Percentiles rank a stretch among this genome's conserved stretches.
Evolutionary conservation across 148 eudicot species (phyloP).

Genomic region (Selenicereus undatus): DNA sequence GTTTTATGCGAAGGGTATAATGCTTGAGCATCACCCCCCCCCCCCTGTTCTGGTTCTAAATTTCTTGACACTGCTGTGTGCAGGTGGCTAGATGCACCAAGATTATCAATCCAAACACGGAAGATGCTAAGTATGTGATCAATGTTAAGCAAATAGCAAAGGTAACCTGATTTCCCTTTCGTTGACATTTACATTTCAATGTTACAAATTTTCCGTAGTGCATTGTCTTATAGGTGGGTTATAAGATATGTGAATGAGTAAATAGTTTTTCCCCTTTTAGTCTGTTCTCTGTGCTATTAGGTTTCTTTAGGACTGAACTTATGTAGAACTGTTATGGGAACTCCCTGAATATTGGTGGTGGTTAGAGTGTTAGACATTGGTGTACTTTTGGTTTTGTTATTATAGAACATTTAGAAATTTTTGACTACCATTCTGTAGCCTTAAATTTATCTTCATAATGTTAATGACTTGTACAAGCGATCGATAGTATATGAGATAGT

Average conservation of each 20-base stretch:
- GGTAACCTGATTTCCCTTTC: slow-evolving; percentile 32
- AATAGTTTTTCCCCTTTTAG: background rate
- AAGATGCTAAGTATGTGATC: slow-evolving; percentile 92
- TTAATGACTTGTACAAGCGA: too few relatives aligned
- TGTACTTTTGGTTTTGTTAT: background rate
- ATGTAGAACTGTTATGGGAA: background rate
- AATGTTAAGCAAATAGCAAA: slow-evolving; percentile 95
- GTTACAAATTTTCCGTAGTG: background rate
- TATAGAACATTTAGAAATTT: background rate
- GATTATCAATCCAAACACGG: slow-evolving; percentile 94
- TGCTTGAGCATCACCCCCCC: background rate
- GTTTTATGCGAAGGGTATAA: slow-evolving; percentile 6
- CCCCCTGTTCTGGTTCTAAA: background rate
- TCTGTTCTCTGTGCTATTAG: background rate
- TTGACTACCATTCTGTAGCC: background rate
- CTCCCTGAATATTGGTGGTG: background rate
- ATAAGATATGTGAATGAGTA: background rate
- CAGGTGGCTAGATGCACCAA: slow-evolving; percentile 99
- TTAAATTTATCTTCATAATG: too few relatives aligned
- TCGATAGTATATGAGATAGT: background rate
- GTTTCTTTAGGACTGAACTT: background rate
- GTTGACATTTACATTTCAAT: background rate
- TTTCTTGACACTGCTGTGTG: slow-evolving; percentile 13
- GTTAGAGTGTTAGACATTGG: background rate
- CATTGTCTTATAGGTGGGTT: background rate